These are phyloP conservation scores for Trichoderma simmonsii DNA, from an alignment of 2,329 filamentous ascomycete species.

Conservation along the genomic window DNA sequence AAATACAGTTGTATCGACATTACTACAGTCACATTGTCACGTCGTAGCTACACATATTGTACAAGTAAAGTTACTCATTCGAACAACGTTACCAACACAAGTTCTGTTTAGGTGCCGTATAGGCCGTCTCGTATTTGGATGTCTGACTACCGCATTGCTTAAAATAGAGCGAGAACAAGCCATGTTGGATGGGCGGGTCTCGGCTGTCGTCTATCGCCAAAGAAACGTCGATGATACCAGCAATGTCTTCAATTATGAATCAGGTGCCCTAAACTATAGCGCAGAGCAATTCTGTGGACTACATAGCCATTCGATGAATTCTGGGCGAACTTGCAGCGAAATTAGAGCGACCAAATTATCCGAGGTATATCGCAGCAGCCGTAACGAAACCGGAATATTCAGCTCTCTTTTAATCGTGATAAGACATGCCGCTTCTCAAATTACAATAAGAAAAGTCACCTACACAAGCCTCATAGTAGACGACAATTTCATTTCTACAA, in stretches of 20 bases:
- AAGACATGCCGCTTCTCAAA: background rate
- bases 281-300: background rate
- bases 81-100: background rate
- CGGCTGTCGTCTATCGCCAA: conserved; percentile 7
- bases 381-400: background rate
- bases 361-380: background rate
- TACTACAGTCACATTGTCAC: background rate
- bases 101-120: no score
- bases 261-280: background rate
- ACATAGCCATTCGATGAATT: background rate
- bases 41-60: background rate
- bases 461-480: background rate
- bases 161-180: background rate
- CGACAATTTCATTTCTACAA: background rate
- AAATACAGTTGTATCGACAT: background rate
- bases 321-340: background rate
- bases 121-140: background rate
- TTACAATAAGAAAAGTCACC: background rate
- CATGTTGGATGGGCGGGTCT: background rate
- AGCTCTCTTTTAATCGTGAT: background rate
- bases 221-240: background rate
- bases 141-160: background rate
- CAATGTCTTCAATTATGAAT: background rate
- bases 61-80: background rate
- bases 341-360: background rate